Percentiles rank a stretch among this genome's conserved stretches.
Conservation (phyloP, 2,329 filamentous ascomycete species). For the Cordyceps cicadae region DNA sequence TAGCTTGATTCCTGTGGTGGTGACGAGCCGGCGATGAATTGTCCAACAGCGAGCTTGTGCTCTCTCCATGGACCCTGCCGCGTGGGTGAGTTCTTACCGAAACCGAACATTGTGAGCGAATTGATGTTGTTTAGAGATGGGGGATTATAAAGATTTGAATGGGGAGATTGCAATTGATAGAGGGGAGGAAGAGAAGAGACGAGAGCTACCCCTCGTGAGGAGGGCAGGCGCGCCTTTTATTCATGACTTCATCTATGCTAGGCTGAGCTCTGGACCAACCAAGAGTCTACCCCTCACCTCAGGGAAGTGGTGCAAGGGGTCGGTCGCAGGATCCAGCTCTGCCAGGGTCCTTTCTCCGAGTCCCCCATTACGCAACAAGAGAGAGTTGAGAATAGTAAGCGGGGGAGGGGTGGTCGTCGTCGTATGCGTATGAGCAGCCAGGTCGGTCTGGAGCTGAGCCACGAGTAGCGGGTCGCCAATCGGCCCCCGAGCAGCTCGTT, state of each 20-base stretch:
- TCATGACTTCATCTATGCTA: neutral
- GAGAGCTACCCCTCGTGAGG: neutral
- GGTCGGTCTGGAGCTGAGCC: neutral
- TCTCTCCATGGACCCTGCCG: too few species aligned
- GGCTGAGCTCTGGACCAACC: neutral
- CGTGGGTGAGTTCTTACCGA: neutral
- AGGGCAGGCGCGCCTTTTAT: neutral
- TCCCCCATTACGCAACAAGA: neutral
- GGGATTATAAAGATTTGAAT: neutral
- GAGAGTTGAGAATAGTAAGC: neutral
- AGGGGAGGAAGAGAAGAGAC: neutral
- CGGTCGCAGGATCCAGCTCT: neutral
- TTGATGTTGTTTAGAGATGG: neutral
- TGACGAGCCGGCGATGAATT: too few species aligned
- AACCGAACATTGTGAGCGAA: constrained; percentile 10
- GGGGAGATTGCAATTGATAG: neutral
- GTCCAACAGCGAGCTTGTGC: too few species aligned
- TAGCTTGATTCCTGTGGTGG: too few species aligned
- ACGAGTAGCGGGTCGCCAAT: neutral
- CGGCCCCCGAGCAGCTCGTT: too few species aligned
- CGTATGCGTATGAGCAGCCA: neutral
- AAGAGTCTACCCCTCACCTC: neutral
- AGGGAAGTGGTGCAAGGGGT: neutral
- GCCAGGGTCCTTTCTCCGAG: neutral
- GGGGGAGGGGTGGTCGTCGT: neutral